A percentile compares a stretch with the other conserved stretches of the same genome.
phyloP scores from a whole-genome alignment of 345 rosid species.

The Eucalyptus dawsonii region DNA sequence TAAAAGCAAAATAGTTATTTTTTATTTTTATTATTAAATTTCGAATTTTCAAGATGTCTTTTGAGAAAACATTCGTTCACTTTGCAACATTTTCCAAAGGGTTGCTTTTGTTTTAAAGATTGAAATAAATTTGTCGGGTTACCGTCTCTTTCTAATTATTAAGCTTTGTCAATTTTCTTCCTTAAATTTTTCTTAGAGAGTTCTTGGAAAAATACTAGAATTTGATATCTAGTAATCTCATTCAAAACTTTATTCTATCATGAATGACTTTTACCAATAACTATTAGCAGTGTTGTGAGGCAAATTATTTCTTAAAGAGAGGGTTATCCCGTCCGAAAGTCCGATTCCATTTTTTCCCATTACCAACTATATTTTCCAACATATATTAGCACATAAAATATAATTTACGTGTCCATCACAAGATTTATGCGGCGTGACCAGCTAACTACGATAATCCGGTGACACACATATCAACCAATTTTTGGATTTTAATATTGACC shows the following conservation, averaged over 20 bases:
- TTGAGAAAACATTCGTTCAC: not conserved
- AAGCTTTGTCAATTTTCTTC: not conserved
- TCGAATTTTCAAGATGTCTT: not conserved
- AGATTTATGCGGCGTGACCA: not conserved
- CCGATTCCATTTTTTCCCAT: too few relatives aligned
- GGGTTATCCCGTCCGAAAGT: rapidly evolving
- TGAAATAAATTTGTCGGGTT: rapidly evolving
- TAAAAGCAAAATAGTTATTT: too few relatives aligned
- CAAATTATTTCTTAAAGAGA: too few relatives aligned
- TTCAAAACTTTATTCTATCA: rapidly evolving
- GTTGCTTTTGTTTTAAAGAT: not conserved
- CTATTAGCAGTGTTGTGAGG: rapidly evolving
- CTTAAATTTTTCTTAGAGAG: rapidly evolving
- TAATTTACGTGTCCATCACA: not conserved
- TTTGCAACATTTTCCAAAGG: not conserved
- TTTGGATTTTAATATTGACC: not conserved
- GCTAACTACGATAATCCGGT: not conserved
- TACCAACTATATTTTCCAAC: too few relatives aligned
- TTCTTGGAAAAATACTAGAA: not conserved
- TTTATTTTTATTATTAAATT: too few relatives aligned
- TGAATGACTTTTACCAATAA: rapidly evolving
- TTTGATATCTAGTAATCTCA: not conserved
- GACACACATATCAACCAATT: not conserved
- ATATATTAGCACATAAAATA: not conserved
- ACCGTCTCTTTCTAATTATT: not conserved